Evolutionary conservation across 169 alveolate genomes (phyloP).

Genomic region (Babesia bovis): DNA sequence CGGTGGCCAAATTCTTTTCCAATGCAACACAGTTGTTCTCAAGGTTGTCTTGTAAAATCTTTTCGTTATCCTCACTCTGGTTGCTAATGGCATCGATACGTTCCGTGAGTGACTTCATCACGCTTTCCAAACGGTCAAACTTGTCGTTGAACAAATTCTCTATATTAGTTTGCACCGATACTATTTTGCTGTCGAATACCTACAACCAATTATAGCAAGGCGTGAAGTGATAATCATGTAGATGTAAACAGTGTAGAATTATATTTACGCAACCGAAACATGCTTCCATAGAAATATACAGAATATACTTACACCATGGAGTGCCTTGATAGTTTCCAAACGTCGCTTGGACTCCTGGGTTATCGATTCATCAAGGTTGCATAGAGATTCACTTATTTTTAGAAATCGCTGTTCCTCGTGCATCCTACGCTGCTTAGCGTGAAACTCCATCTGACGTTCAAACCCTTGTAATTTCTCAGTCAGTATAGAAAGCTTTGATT

Average conservation of each 20-base stretch:
- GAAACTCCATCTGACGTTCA: conserved; percentile 70
- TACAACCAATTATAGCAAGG: no score
- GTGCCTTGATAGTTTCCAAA: conserved; percentile 68
- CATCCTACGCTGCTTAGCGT: conserved; percentile 58
- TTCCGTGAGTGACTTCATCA: conserved; percentile 54
- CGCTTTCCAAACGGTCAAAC: conserved; percentile 60
- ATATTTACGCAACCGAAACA: background rate
- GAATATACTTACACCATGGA: conserved; percentile 55
- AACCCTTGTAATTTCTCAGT: conserved; percentile 63
- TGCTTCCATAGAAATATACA: background rate
- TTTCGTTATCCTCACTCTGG: conserved; percentile 55
- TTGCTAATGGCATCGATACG: conserved; percentile 43
- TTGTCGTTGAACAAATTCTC: conserved; percentile 56
- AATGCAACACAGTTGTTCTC: conserved; percentile 55
- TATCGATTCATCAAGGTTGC: conserved; percentile 43
- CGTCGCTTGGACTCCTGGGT: conserved; percentile 69
- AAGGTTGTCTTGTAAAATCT: conserved; percentile 37
- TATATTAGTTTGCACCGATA: conserved; percentile 57
- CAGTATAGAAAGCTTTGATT: conserved; percentile 52
- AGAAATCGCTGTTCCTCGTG: conserved; percentile 49
- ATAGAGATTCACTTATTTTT: conserved; percentile 50
- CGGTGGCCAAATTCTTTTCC: conserved; percentile 57
- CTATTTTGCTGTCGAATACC: conserved; percentile 65
- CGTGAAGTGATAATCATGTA: background rate
- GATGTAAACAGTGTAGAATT: background rate